phyloP scores from a whole-genome alignment of 2,329 filamentous ascomycete genomes.

The Penicillium vulpinum region DNA sequence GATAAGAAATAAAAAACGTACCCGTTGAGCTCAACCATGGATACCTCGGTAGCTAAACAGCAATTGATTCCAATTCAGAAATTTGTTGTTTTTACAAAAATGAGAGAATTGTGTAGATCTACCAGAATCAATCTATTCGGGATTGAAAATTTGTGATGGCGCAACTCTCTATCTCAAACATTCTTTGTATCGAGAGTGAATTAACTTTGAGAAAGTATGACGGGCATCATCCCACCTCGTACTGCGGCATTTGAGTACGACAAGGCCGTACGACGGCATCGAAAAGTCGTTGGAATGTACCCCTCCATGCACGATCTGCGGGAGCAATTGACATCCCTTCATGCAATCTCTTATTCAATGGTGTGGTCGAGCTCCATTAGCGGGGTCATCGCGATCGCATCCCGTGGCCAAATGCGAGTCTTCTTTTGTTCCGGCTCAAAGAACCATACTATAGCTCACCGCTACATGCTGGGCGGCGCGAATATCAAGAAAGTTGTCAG shows the following conservation, averaged over 20 bases:
- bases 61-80: not conserved
- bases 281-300: conserved; percentile 2
- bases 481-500: conserved; percentile 10
- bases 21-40: conserved; percentile 4
- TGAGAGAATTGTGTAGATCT: not conserved
- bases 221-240: not conserved
- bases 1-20: conserved; percentile 3
- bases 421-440: conserved; percentile 1
- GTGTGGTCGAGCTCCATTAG: not conserved
- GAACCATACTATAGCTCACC: conserved; percentile 22
- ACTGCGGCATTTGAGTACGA: conserved; percentile 4
- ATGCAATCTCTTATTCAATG: not conserved
- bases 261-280: conserved; percentile 1
- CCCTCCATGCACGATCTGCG: conserved; percentile 7
- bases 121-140: not conserved
- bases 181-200: conserved; percentile 5
- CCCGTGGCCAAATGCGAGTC: not conserved
- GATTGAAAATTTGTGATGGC: not conserved
- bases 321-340: conserved; percentile 4
- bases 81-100: not conserved
- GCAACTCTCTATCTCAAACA: not conserved
- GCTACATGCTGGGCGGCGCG: conserved; percentile 21
- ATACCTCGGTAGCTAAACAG: not conserved
- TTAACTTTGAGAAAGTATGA: not conserved
- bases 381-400: not conserved